Evolutionary conservation across 441 rosid genomes (phyloP), one percentile per base, ranked within the genome.

Genomic region (Capsella rubella): DNA sequence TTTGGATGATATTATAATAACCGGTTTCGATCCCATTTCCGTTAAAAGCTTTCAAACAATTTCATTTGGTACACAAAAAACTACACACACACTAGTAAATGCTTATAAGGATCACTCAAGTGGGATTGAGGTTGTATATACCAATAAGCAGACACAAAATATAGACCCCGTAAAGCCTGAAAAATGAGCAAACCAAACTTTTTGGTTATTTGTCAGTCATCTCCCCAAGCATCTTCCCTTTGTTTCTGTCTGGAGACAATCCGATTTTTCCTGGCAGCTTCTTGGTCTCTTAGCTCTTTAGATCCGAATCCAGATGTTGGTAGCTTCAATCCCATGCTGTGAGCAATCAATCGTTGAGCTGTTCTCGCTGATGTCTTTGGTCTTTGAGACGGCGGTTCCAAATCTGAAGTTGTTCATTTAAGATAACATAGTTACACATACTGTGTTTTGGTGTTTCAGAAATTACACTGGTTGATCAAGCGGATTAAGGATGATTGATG

Each of bases 191-290:
- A 31, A 28, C n/a, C n/a, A 15, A 50, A 65, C 66, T 15, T 29
- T 52, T 15, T 2, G 56, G 49, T 25, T 13, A 64, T 39, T n/a
- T 6, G 67, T 86, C 78, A 81, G 46, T 92, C 99, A 39, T 76
- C 86, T 27, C 99, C 99, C 99, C 99, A 90, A 57, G 97, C 97
- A 82, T 90, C 96, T 25, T 87, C 95, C 56, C 78, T 85, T 86
- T 89, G 73, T 67, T 88, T 90, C 72, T 92, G 97, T 81, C 99
- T 87, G 0, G 83, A 64, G 72, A 81, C 80, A 32, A 95, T 95
- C 12, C 97, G 85, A 35, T 82, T 89, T 74, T 84, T 88, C 67
- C 99, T 82, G 49, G 94, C 92, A 82, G 87, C 96, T 84, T 95
- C 99, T 82, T 89, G 96, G 69, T 68, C 80, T 82, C 82, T 86